phyloP scores from a whole-genome alignment of 1,284 basidiomycete species.

The Grifola frondosa region DNA sequence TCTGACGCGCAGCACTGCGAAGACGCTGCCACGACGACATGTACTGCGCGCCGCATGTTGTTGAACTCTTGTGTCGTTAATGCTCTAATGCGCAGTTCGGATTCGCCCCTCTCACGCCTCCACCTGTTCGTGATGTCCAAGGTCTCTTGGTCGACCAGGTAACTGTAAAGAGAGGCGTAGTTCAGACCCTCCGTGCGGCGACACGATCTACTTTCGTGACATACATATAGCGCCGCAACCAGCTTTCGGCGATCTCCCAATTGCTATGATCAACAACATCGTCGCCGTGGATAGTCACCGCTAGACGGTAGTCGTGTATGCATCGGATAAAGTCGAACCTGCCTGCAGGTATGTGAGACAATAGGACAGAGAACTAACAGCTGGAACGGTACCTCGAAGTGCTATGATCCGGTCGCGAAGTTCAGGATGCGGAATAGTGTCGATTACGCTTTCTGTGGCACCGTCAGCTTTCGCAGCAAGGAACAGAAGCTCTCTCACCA shows the following conservation, averaged over 20 bases:
- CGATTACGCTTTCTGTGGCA: conserved; percentile 77
- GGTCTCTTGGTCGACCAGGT: conserved; percentile 66
- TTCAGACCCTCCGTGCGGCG: no score
- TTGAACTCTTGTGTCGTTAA: conserved; percentile 17
- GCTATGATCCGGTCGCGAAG: conserved; percentile 88
- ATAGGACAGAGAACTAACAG: conserved; percentile 1
- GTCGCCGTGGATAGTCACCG: conserved; percentile 79
- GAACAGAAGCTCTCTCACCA: conserved; percentile 42
- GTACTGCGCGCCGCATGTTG: conserved; percentile 9
- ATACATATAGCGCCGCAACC: conserved; percentile 79
- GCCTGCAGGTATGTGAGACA: conserved; percentile 40
- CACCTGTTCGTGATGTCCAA: conserved; percentile 70
- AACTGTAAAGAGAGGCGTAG: conserved; percentile 56
- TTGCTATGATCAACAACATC: conserved; percentile 87
- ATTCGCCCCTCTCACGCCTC: conserved; percentile 33
- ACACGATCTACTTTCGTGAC: no score
- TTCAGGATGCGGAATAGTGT: conserved; percentile 83
- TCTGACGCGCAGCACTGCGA: no score
- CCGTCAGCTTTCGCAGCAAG: conserved; percentile 1
- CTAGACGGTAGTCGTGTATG: conserved; percentile 64
- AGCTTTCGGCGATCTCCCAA: conserved; percentile 85
- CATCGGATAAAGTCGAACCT: conserved; percentile 78
- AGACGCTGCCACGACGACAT: no score
- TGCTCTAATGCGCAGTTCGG: conserved; percentile 15
- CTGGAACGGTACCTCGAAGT: conserved; percentile 62